phyloP scores from a whole-genome alignment of 139 green algal genomes.

The Bryopsis sp. region DNA sequence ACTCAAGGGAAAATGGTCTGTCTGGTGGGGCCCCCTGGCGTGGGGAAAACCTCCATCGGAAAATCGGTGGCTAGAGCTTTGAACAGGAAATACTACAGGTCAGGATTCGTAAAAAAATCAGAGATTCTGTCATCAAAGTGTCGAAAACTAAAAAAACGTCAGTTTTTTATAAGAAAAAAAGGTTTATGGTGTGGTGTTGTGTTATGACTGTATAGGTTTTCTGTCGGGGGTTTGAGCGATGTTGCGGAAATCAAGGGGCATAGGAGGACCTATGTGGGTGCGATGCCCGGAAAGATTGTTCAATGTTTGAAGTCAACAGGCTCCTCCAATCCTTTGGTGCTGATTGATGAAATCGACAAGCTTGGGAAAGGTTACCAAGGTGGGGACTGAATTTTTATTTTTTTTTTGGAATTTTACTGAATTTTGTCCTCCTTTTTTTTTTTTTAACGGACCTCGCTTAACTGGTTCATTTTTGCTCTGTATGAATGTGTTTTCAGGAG shows the following conservation, averaged over 20 bases:
- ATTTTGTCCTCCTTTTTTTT: neutral
- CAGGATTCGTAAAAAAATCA: too few relatives aligned
- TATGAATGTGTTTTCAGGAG: constrained; percentile 37
- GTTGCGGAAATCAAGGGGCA: constrained; percentile 95
- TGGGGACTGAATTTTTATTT: too few relatives aligned
- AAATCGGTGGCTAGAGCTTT: constrained; percentile 62
- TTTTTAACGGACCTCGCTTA: too few relatives aligned
- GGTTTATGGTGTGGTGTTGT: constrained; percentile 81
- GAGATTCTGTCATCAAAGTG: too few relatives aligned
- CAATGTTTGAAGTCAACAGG: constrained; percentile 88
- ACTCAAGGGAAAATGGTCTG: constrained; percentile 93
- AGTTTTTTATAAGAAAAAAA: constrained; percentile 89
- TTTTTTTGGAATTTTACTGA: constrained; percentile 2
- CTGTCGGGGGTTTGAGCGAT: constrained; percentile 81
- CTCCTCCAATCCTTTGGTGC: constrained; percentile 83
- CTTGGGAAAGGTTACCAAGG: constrained; percentile 50
- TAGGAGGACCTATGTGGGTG: constrained; percentile 91
- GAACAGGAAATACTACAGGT: constrained; percentile 24
- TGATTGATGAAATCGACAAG: constrained; percentile 98
- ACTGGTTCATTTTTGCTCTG: too few relatives aligned
- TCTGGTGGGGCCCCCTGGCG: constrained; percentile 84
- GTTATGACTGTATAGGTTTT: constrained; percentile 25
- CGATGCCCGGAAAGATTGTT: constrained; percentile 97
- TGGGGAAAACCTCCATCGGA: constrained; percentile 91
- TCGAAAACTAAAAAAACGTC: constrained; percentile 9